A percentile compares a stretch with the other conserved stretches of the same genome.
Evolutionary conservation across 371 early-diverging fungal genomes (phyloP).

Genomic region (Saksenaea oblongispora): DNA sequence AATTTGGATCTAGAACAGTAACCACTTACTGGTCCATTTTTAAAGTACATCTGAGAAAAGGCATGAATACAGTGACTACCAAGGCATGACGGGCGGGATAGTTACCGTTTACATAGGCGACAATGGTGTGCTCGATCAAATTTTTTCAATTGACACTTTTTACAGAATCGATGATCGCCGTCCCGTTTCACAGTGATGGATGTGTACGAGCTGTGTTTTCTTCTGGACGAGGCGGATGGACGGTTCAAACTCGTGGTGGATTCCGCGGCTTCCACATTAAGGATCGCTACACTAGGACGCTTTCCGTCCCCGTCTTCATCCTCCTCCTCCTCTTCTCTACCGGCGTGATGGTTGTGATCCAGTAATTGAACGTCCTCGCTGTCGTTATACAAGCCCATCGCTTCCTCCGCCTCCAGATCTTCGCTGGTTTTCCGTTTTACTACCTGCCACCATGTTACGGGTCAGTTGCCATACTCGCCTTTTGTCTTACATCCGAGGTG

Average conservation of each 20-base stretch:
- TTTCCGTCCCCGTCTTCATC: background rate
- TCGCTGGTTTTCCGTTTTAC: conserved; percentile 5
- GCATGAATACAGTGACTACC: background rate
- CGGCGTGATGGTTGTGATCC: background rate
- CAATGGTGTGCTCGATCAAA: conserved; percentile 72
- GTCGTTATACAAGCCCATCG: background rate
- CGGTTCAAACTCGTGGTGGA: conserved; percentile 18
- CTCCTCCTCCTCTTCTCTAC: conserved; percentile 1
- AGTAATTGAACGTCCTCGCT: conserved; percentile 22
- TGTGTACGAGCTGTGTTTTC: conserved; percentile 5
- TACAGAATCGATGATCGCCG: conserved; percentile 59
- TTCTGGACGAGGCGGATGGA: conserved; percentile 9
- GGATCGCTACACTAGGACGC: conserved; percentile 16
- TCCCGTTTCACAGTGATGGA: conserved; percentile 56
- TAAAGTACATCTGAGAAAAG: conserved; percentile 49
- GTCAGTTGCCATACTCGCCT: background rate
- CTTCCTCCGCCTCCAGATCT: conserved; percentile 11
- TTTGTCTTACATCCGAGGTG: conserved; percentile 24
- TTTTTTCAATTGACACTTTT: conserved; percentile 65
- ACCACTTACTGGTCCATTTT: conserved; percentile 74
- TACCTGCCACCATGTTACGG: background rate
- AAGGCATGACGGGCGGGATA: too few relatives aligned
- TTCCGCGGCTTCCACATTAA: conserved; percentile 22
- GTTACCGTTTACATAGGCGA: conserved; percentile 55
- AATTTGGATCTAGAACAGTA: background rate